A percentile compares a stretch with the other conserved stretches of the same genome.
Evolutionary conservation across 2,329 filamentous ascomycete genomes (phyloP).

Genomic region (Exophiala calicioides): DNA sequence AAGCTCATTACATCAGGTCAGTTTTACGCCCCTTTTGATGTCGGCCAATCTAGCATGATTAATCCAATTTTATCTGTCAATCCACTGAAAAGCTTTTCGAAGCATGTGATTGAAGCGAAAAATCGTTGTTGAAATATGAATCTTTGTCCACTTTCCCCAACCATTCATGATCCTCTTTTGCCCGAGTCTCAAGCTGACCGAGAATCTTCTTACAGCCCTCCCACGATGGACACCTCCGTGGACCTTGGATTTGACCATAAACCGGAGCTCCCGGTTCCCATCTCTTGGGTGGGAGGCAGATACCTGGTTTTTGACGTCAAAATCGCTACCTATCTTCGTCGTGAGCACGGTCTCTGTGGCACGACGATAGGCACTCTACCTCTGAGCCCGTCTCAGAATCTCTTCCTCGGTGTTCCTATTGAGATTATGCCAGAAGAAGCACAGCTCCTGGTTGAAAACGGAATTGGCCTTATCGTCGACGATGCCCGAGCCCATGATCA

Average conservation of each 20-base stretch:
- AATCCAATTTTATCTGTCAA: slow-evolving; percentile 73
- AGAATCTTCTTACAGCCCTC: background rate
- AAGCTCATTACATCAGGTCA: background rate
- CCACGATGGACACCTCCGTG: slow-evolving; percentile 14
- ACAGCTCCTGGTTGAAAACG: slow-evolving; percentile 73
- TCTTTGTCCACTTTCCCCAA: background rate
- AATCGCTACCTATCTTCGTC: slow-evolving; percentile 74
- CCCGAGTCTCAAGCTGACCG: slow-evolving; percentile 3
- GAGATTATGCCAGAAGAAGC: slow-evolving; percentile 92
- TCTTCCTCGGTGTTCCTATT: slow-evolving; percentile 85
- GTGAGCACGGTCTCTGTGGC: slow-evolving; percentile 79
- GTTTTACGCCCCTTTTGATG: background rate
- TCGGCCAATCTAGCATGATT: slow-evolving; percentile 57
- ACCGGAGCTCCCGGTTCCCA: slow-evolving; percentile 65
- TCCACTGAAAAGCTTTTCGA: slow-evolving; percentile 65
- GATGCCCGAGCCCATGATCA: slow-evolving; percentile 70
- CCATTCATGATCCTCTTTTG: slow-evolving; percentile 21
- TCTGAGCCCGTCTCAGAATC: slow-evolving; percentile 90
- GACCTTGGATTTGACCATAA: slow-evolving; percentile 33
- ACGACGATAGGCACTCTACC: slow-evolving; percentile 85
- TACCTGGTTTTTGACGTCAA: slow-evolving; percentile 90
- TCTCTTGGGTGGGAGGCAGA: slow-evolving; percentile 75
- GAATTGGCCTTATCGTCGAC: slow-evolving; percentile 76
- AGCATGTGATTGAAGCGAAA: slow-evolving; percentile 49
- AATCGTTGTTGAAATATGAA: slow-evolving; percentile 50